Evolutionary conservation across 208 protist species (phyloP).

Genomic region (Leishmania braziliensis): DNA sequence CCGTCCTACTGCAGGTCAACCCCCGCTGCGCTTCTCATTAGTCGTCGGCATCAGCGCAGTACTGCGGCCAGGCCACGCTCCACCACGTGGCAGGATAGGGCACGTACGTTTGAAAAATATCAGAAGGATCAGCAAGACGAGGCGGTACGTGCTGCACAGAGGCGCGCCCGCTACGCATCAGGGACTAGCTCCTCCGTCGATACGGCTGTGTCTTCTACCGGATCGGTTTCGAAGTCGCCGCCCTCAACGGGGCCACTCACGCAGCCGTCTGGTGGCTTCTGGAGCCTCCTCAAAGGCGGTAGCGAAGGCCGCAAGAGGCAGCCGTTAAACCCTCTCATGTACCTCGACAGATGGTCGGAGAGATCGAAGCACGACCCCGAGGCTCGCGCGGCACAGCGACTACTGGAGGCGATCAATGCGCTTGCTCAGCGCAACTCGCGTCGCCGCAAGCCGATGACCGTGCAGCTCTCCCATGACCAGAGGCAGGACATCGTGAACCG

Average conservation of each 20-base stretch:
- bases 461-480: slow-evolving; percentile 65
- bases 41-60: slow-evolving; percentile 32
- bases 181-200: not conserved
- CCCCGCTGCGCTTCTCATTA: slow-evolving; percentile 3
- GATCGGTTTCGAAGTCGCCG: slow-evolving; percentile 2
- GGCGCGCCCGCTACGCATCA: slow-evolving; percentile 16
- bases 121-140: slow-evolving; percentile 31
- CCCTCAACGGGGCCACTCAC: not conserved
- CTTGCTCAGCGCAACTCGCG: slow-evolving; percentile 32
- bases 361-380: slow-evolving; percentile 36
- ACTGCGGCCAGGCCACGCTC: slow-evolving; percentile 20
- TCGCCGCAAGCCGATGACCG: slow-evolving; percentile 20
- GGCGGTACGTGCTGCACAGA: slow-evolving; percentile 16
- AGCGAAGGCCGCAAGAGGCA: slow-evolving; percentile 14
- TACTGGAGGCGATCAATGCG: slow-evolving; percentile 44
- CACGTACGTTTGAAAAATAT: slow-evolving; percentile 16
- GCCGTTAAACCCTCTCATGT: slow-evolving; percentile 23
- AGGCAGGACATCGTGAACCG: slow-evolving; percentile 58
- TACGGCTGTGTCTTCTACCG: not conserved
- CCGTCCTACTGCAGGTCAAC: not conserved
- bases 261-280: slow-evolving; percentile 8
- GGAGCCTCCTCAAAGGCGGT: slow-evolving; percentile 18
- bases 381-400: slow-evolving; percentile 27
- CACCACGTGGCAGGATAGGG: slow-evolving; percentile 40
- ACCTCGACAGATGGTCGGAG: not conserved